Evolutionary conservation across 495 filamentous ascomycete genomes (phyloP).

Genomic region (Hypoxylon rickii): DNA sequence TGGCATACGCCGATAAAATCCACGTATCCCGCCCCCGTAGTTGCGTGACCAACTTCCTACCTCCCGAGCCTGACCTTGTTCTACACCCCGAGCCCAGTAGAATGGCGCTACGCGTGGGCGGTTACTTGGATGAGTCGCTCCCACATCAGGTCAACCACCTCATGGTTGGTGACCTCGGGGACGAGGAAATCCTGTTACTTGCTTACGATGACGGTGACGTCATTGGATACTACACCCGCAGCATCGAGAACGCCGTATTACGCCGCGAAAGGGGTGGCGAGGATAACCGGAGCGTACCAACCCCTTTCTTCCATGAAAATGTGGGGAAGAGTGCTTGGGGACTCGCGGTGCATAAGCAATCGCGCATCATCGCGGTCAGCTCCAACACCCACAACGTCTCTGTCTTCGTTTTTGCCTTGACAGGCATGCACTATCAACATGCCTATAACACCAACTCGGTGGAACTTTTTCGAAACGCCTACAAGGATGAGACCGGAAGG

Average conservation of each 20-base stretch:
- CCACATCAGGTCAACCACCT: constrained; percentile 81
- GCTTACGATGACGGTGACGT: constrained; percentile 90
- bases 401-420: constrained; percentile 75
- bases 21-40: constrained; percentile 74
- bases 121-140: constrained; percentile 58
- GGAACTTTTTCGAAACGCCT: constrained; percentile 27
- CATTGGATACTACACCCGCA: constrained; percentile 71
- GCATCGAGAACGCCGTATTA: constrained; percentile 39
- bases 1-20: constrained; percentile 72
- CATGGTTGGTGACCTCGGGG: constrained; percentile 76
- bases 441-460: constrained; percentile 5
- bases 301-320: constrained; percentile 72
- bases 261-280: constrained; percentile 11
- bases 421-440: constrained; percentile 34
- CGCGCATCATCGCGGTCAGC: constrained; percentile 78
- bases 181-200: constrained; percentile 76
- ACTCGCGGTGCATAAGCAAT: constrained; percentile 77
- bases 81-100: constrained; percentile 64
- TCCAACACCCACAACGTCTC: constrained; percentile 70
- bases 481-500: constrained; percentile 35
- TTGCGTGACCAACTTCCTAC: constrained; percentile 63
- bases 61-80: constrained; percentile 63
- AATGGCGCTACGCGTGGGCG: constrained; percentile 44
- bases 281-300: constrained; percentile 8
- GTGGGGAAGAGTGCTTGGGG: constrained; percentile 87